Evolutionary conservation across 352 stramenopile species (phyloP).

Genomic region (Ophiocytium majus): DNA sequence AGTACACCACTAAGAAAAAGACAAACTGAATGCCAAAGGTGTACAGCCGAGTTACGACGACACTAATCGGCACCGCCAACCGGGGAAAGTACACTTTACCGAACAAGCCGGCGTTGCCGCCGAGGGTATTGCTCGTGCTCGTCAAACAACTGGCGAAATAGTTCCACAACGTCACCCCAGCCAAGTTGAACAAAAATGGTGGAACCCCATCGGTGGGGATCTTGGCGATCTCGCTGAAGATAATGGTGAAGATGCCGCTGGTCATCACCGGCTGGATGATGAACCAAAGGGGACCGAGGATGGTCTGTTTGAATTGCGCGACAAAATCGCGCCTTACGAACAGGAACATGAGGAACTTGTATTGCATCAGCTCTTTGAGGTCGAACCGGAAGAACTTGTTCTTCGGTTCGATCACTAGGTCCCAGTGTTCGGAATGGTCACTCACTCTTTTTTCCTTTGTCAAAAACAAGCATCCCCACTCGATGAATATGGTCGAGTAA

Average conservation of each 20-base stretch:
- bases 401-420: background rate
- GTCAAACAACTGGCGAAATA: constrained; percentile 17
- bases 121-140: constrained; percentile 14
- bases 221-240: constrained; percentile 21
- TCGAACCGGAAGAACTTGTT: background rate
- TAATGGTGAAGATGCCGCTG: background rate
- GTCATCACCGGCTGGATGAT: constrained; percentile 18
- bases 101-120: background rate
- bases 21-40: constrained; percentile 12
- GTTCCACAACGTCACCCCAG: background rate
- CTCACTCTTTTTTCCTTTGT: background rate
- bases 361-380: background rate
- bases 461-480: too few relatives aligned
- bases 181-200: background rate
- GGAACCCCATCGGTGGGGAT: constrained; percentile 12
- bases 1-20: constrained; percentile 8
- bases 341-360: background rate
- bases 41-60: background rate
- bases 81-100: constrained; percentile 27
- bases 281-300: constrained; percentile 12
- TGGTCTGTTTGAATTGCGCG: constrained; percentile 8
- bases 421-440: background rate
- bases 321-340: constrained; percentile 16
- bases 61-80: constrained; percentile 15
- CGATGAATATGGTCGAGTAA: too few relatives aligned